These are phyloP conservation scores for Microdochium bolleyi DNA, from an alignment of 2,329 filamentous ascomycete species.

Conservation along the genomic window DNA sequence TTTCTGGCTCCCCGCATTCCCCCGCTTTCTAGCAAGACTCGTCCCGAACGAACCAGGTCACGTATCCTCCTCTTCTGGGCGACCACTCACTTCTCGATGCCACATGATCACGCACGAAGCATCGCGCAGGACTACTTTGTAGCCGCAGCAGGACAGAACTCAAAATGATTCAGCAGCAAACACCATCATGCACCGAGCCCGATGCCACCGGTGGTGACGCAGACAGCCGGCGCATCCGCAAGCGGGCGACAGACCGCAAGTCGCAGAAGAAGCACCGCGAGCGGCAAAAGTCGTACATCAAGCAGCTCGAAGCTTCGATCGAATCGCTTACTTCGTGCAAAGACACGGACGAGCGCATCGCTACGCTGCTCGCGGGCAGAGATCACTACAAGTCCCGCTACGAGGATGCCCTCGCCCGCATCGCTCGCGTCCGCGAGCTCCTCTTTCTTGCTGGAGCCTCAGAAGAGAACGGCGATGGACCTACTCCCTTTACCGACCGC, in stretches of 20 bases:
- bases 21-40: no score
- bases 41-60: no score
- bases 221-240: not conserved
- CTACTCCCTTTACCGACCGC: no score
- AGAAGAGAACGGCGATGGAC: no score
- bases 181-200: not conserved
- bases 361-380: not conserved
- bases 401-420: not conserved
- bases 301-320: not conserved
- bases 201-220: constrained; percentile 3
- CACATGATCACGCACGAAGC: no score
- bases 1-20: no score
- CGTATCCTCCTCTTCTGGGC: no score
- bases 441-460: no score
- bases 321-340: not conserved
- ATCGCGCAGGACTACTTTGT: no score
- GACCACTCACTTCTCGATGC: no score
- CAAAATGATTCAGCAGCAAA: not conserved
- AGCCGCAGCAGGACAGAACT: no score
- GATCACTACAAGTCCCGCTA: not conserved
- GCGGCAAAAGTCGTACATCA: not conserved
- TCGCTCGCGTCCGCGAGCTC: not conserved
- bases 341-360: not conserved
- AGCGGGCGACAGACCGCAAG: not conserved
- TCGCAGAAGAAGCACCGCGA: not conserved